Evolutionary conservation across 176 grass and related monocot species (phyloP).

Genomic region (Zea luxurians): DNA sequence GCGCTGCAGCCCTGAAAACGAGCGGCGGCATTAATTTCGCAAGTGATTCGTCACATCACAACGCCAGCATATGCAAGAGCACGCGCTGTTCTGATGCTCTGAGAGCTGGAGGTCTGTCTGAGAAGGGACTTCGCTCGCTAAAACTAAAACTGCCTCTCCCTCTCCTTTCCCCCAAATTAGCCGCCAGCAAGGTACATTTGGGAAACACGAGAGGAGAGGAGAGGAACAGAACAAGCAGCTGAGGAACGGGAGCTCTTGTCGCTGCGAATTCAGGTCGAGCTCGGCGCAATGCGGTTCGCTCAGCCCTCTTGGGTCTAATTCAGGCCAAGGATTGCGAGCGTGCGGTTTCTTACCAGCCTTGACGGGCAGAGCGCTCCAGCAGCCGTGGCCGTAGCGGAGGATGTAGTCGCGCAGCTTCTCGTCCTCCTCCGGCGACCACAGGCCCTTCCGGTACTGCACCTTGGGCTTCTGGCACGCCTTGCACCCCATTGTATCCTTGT

Average conservation of each 20-base stretch:
- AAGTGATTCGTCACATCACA: background rate
- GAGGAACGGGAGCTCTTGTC: background rate
- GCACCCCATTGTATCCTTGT: slow-evolving; percentile 53
- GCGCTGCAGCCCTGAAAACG: slow-evolving; percentile 66
- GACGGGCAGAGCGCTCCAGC: slow-evolving; percentile 76
- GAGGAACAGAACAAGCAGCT: background rate
- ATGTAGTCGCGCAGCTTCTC: slow-evolving; percentile 77
- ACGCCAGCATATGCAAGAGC: background rate
- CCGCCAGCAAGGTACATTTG: slow-evolving; percentile 36
- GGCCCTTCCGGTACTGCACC: slow-evolving; percentile 67
- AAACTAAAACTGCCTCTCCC: background rate
- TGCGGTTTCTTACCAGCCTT: slow-evolving; percentile 66
- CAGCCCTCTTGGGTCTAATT: too few relatives aligned
- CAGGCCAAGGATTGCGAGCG: background rate
- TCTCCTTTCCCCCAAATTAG: background rate
- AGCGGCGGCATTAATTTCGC: slow-evolving; percentile 20
- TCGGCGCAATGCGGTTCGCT: slow-evolving; percentile 6
- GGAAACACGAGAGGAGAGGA: background rate
- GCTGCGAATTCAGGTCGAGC: background rate
- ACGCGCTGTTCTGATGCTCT: background rate
- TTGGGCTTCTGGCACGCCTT: slow-evolving; percentile 88
- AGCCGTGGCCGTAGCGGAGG: slow-evolving; percentile 72
- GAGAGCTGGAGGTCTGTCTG: background rate
- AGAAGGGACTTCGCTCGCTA: background rate
- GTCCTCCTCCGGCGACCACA: slow-evolving; percentile 97